A percentile compares a stretch with the other conserved stretches of the same genome.
phyloP scores from a whole-genome alignment of 768 basidiomycete species.

The Hemileccinum impolitum region DNA sequence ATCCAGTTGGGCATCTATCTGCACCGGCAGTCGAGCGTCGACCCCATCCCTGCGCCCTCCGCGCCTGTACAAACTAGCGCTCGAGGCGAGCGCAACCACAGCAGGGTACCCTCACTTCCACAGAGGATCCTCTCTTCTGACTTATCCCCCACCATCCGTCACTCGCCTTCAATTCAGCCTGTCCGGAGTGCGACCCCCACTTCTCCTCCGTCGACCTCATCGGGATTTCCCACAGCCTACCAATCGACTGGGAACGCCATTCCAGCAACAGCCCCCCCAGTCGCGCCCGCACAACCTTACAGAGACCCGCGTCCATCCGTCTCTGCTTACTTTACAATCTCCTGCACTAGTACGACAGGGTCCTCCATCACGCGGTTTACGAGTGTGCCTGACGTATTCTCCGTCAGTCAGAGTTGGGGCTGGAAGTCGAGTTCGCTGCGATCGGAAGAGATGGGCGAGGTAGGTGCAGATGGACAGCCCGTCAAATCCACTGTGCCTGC shows the following conservation, averaged over 20 bases:
- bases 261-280: slow-evolving; percentile 44
- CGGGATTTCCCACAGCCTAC: slow-evolving; percentile 18
- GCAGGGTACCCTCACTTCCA: slow-evolving; percentile 31
- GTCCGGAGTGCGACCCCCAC: slow-evolving; percentile 44
- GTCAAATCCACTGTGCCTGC: slow-evolving; percentile 32
- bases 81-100: slow-evolving; percentile 24
- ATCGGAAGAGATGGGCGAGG: slow-evolving; percentile 46
- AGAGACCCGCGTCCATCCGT: slow-evolving; percentile 70
- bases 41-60: slow-evolving; percentile 74
- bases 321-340: slow-evolving; percentile 80
- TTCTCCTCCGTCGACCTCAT: slow-evolving; percentile 23
- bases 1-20: slow-evolving; percentile 85
- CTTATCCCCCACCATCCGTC: slow-evolving; percentile 32
- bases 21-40: slow-evolving; percentile 79
- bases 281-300: slow-evolving; percentile 63
- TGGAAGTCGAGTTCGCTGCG: slow-evolving; percentile 72
- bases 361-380: slow-evolving; percentile 80
- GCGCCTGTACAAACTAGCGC: slow-evolving; percentile 40
- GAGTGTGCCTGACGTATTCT: slow-evolving; percentile 82
- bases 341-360: slow-evolving; percentile 78
- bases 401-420: slow-evolving; percentile 88
- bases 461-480: slow-evolving; percentile 30
- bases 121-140: slow-evolving; percentile 28
- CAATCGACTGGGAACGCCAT: slow-evolving; percentile 20
- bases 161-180: slow-evolving; percentile 47